Conservation (phyloP, 2,329 filamentous ascomycete species). For the Tolypocladium ovalisporum region DNA sequence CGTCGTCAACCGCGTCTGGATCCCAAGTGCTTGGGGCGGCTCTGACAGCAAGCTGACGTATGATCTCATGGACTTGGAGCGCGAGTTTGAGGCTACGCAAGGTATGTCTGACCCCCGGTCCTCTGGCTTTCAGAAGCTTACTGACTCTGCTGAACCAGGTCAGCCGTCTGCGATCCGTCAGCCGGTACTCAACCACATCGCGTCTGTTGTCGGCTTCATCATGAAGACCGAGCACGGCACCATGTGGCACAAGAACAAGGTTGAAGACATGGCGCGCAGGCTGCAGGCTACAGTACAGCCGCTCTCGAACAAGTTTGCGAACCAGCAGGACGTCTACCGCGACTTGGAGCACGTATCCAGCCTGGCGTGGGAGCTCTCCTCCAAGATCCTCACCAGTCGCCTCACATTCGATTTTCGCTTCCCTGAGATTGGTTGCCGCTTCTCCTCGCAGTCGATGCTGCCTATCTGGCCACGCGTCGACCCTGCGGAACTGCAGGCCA, state of each 20-base stretch:
- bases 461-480: slow-evolving; percentile 31
- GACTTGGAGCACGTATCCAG: slow-evolving; percentile 31
- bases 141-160: slow-evolving; percentile 9
- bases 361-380: slow-evolving; percentile 32
- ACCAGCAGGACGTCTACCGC: slow-evolving; percentile 24
- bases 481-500: slow-evolving; percentile 32
- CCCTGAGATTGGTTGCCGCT: slow-evolving; percentile 37
- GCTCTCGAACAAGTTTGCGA: slow-evolving; percentile 23
- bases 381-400: slow-evolving; percentile 33
- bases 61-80: slow-evolving; percentile 23
- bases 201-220: slow-evolving; percentile 25
- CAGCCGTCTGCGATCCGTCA: slow-evolving; percentile 24
- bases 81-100: slow-evolving; percentile 22
- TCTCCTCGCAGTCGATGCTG: slow-evolving; percentile 35
- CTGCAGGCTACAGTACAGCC: slow-evolving; percentile 26
- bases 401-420: slow-evolving; percentile 37
- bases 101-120: slow-evolving; percentile 13
- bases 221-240: slow-evolving; percentile 19
- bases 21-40: slow-evolving; percentile 26
- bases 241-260: slow-evolving; percentile 18
- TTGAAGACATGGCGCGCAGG: slow-evolving; percentile 31
- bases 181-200: slow-evolving; percentile 26
- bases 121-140: neutral
- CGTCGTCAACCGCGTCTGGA: slow-evolving; percentile 29
- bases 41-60: slow-evolving; percentile 22